These are phyloP conservation scores for Globisporangium viniferum DNA, from an alignment of 352 stramenopile species.

Conservation along the genomic window DNA sequence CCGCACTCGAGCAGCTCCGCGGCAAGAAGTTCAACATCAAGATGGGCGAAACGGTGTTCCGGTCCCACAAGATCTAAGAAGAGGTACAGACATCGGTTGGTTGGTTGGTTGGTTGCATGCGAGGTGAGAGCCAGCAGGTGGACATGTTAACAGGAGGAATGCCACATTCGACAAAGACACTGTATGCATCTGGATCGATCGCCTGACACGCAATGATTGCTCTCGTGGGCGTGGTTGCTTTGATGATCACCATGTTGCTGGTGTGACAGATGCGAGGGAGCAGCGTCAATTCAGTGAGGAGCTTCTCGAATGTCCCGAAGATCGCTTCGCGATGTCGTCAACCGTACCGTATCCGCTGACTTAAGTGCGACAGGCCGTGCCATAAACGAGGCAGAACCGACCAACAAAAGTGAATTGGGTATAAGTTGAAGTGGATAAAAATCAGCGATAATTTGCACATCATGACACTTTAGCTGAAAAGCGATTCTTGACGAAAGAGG, in stretches of 20 bases:
- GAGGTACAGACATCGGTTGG: neutral
- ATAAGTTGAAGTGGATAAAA: neutral
- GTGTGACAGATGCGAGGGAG: neutral
- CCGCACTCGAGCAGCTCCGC: constrained; percentile 64
- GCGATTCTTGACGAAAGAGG: neutral
- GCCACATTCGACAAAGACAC: neutral
- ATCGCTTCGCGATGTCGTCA: neutral
- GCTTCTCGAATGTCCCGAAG: neutral
- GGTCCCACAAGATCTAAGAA: constrained; percentile 74
- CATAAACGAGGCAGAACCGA: neutral
- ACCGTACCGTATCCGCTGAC: neutral
- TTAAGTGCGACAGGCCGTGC: neutral
- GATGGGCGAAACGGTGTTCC: constrained; percentile 73
- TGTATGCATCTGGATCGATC: neutral
- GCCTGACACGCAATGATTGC: neutral
- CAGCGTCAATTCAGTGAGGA: neutral
- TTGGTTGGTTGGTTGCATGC: neutral
- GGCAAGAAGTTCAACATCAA: constrained; percentile 89
- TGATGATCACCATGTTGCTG: neutral
- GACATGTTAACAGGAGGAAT: neutral
- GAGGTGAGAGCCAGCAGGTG: neutral
- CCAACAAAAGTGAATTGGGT: neutral
- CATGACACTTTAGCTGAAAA: neutral
- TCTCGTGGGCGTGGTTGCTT: neutral
- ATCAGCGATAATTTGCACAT: neutral